Evolutionary conservation across 805 yeast species (phyloP).

Genomic region (Barnettozyma sp.): DNA sequence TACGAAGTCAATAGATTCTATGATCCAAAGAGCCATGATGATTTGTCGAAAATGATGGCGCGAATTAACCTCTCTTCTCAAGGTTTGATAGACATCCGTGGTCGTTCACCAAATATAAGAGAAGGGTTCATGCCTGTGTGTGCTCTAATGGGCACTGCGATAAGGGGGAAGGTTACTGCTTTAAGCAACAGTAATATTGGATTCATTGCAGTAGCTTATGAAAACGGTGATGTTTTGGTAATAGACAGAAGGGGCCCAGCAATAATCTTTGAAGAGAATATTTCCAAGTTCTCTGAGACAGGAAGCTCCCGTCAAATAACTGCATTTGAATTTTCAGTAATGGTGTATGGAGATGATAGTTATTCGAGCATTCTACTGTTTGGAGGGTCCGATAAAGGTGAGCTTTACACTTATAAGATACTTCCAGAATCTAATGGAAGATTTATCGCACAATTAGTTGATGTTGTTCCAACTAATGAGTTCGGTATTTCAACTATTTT

Average conservation of each 20-base stretch:
- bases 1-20: constrained; percentile 50
- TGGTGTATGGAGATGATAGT: constrained; percentile 58
- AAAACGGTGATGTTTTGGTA: constrained; percentile 65
- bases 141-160: constrained; percentile 37
- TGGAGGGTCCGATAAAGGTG: constrained; percentile 76
- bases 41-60: constrained; percentile 27
- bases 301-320: constrained; percentile 38
- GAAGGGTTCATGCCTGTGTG: constrained; percentile 56
- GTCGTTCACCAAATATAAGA: constrained; percentile 44
- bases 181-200: constrained; percentile 69
- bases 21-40: constrained; percentile 29
- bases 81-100: constrained; percentile 41
- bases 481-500: constrained; percentile 48
- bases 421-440: constrained; percentile 57
- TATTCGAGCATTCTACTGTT: constrained; percentile 66
- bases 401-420: constrained; percentile 55
- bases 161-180: constrained; percentile 47
- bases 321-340: constrained; percentile 63
- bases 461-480: constrained; percentile 40
- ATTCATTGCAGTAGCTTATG: constrained; percentile 75
- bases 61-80: constrained; percentile 24
- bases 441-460: constrained; percentile 49
- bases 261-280: constrained; percentile 40
- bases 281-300: constrained; percentile 22
- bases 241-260: constrained; percentile 81